Base-by-base conservation (phyloP, 1,284 basidiomycete genomes). In the Boletus semigastroideus region DNA sequence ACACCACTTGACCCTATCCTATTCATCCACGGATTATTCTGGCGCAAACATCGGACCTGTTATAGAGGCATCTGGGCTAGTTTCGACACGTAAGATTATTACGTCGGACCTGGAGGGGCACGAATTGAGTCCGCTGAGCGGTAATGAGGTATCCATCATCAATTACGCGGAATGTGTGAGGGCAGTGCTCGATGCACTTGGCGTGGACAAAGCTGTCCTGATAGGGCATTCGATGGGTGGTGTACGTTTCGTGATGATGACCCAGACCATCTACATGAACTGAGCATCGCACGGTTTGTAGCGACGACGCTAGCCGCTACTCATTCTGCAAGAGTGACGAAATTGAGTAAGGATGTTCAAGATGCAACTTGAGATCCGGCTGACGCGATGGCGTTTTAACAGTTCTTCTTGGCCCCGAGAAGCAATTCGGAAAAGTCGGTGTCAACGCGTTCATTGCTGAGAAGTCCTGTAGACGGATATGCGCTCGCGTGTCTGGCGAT, bases 171-270 rank as follows among this genome's bases (percentile, higher is more conserved):
- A 53, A 49, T 48, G 43, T 46, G 51, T 27, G 1, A 46, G 34
- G 49, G 59, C 59, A 12, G 49, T 62, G 51, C 51, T 50, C 41
- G 56, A 59, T 47, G 50, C 47, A 56, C 39, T 39, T 12, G 22
- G 40, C 22, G 33, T 38, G 14, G 48, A 50, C 22, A 46, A 46
- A 20, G 49, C 54, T 2, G 16, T 60, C 16, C 36, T 40, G 48
- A 51, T 48, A 14, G 37, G 40, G 5, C 44, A 49, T 48, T 56
- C 41, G 7, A 56, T 53, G 54, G 39, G 47, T 41, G 46, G 37
- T 20, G 46, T 48, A 42, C n/a, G 48, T 38, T 42, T 22, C 25
- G 30, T 36, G 11, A 28, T 19, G 5, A 43, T 33, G n/a, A n/a
- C n/a, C 37, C 37, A 20, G 28, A 31, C 10, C 6, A 16, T 49